These are phyloP conservation scores for Ceriops decandra DNA, from an alignment of 345 rosid genomes.

Conservation along the genomic window DNA sequence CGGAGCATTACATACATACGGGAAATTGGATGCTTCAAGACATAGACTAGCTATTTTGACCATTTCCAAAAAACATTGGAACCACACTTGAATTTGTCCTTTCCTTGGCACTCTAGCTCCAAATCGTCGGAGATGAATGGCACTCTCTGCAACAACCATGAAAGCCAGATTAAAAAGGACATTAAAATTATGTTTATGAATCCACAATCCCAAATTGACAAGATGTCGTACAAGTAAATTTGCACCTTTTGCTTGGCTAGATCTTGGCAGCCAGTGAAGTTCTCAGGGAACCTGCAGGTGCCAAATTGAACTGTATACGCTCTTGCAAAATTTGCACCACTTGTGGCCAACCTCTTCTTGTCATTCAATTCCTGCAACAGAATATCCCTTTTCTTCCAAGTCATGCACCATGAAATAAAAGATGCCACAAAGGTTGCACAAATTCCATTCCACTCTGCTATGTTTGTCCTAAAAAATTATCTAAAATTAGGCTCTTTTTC, in stretches of 20 bases:
- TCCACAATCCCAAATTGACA: background rate
- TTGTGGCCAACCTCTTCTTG: constrained; percentile 92
- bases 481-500: too few species aligned
- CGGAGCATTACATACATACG: constrained; percentile 35
- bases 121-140: constrained; percentile 84
- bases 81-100: constrained; percentile 98
- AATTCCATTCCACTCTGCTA: too few species aligned
- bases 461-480: too few species aligned
- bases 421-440: background rate
- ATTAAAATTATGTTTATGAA: background rate
- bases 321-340: constrained; percentile 94
- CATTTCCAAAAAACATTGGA: constrained; percentile 99
- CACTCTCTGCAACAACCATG: constrained; percentile 66
- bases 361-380: constrained; percentile 77
- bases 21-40: constrained; percentile 8
- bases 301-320: constrained; percentile 94
- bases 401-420: background rate
- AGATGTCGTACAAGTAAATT: background rate
- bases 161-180: background rate
- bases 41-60: constrained; percentile 40
- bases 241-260: constrained; percentile 96
- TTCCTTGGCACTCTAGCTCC: constrained; percentile 89
- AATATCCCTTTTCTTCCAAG: background rate
- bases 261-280: constrained; percentile 99
- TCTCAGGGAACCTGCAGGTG: constrained; percentile 94